These are phyloP conservation scores for Sporisorium exsertum DNA, from an alignment of 1,284 basidiomycete species.

Conservation along the genomic window DNA sequence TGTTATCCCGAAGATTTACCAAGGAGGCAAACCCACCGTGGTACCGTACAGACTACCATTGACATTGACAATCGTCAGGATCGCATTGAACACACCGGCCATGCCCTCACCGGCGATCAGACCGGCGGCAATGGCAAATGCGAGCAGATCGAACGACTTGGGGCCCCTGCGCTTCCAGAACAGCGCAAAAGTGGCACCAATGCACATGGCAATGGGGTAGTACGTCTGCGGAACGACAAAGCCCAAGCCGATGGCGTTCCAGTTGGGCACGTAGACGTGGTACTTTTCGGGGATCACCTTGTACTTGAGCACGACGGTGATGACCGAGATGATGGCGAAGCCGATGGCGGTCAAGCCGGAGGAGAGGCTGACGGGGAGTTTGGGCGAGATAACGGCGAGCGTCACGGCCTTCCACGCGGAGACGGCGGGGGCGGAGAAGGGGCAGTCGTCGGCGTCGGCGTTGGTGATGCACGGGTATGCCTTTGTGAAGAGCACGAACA, in stretches of 20 bases:
- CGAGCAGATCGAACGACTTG: slow-evolving; percentile 72
- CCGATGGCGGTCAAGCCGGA: slow-evolving; percentile 77
- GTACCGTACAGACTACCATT: slow-evolving; percentile 40
- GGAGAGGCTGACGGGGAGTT: slow-evolving; percentile 48
- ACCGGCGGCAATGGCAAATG: slow-evolving; percentile 76
- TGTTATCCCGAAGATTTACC: slow-evolving; percentile 18
- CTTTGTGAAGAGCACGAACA: slow-evolving; percentile 69
- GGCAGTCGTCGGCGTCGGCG: slow-evolving; percentile 70
- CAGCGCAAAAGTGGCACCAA: slow-evolving; percentile 62
- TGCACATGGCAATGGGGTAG: slow-evolving; percentile 64
- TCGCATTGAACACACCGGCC: slow-evolving; percentile 77
- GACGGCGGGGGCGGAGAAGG: slow-evolving; percentile 76
- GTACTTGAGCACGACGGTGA: slow-evolving; percentile 74
- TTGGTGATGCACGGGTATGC: slow-evolving; percentile 77
- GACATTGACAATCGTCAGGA: slow-evolving; percentile 60
- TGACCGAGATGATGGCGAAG: slow-evolving; percentile 73
- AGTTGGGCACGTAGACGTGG: slow-evolving; percentile 76
- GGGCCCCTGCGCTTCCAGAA: slow-evolving; percentile 74
- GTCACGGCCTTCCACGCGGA: slow-evolving; percentile 77
- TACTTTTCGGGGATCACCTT: slow-evolving; percentile 74
- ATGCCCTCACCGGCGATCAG: slow-evolving; percentile 78
- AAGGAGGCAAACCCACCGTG: slow-evolving; percentile 54
- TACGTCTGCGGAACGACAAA: slow-evolving; percentile 72
- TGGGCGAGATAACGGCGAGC: slow-evolving; percentile 72
- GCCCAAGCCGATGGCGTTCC: slow-evolving; percentile 76